These are phyloP conservation scores for Macrophomina pseudophaseolina DNA, from an alignment of 2,329 filamentous ascomycete genomes.

Conservation along the genomic window DNA sequence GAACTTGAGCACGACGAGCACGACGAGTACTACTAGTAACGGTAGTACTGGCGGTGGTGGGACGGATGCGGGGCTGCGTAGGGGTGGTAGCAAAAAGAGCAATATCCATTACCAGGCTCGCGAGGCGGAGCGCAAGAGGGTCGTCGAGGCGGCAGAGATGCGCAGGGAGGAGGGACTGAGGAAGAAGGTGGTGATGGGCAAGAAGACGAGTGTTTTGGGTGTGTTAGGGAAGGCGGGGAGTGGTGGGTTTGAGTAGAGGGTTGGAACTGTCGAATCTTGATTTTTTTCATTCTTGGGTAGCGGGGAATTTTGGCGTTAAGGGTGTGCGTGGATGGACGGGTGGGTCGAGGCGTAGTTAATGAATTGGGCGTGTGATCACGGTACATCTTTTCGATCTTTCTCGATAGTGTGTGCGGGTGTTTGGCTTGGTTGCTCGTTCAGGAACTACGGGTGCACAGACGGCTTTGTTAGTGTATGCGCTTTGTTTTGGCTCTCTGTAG, in stretches of 20 bases:
- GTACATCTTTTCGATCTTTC: too few species aligned
- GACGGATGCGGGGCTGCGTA: conserved; percentile 41
- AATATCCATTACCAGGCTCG: conserved; percentile 65
- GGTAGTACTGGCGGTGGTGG: conserved; percentile 31
- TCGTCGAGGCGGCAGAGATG: conserved; percentile 58
- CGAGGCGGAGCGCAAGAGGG: conserved; percentile 60
- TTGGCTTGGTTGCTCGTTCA: too few species aligned
- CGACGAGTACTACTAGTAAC: conserved; percentile 25
- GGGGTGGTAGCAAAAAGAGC: conserved; percentile 62
- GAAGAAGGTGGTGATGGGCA: conserved; percentile 46
- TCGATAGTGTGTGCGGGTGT: too few species aligned
- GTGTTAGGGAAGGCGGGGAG: conserved; percentile 30
- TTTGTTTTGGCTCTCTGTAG: too few species aligned
- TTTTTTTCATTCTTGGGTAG: background rate
- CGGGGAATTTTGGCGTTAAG: too few species aligned
- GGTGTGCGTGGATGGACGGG: too few species aligned
- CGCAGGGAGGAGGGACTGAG: conserved; percentile 56
- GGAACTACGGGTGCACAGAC: too few species aligned
- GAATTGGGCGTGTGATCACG: too few species aligned
- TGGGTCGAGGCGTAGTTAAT: too few species aligned
- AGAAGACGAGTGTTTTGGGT: conserved; percentile 40
- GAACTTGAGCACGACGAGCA: conserved; percentile 39
- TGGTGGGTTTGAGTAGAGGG: conserved; percentile 42
- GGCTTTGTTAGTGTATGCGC: too few species aligned
- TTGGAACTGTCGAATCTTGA: background rate